These are phyloP conservation scores for Sphagnum magellanicum DNA, from an alignment of 228 moss, liverwort and hornwort genomes.

Conservation along the genomic window DNA sequence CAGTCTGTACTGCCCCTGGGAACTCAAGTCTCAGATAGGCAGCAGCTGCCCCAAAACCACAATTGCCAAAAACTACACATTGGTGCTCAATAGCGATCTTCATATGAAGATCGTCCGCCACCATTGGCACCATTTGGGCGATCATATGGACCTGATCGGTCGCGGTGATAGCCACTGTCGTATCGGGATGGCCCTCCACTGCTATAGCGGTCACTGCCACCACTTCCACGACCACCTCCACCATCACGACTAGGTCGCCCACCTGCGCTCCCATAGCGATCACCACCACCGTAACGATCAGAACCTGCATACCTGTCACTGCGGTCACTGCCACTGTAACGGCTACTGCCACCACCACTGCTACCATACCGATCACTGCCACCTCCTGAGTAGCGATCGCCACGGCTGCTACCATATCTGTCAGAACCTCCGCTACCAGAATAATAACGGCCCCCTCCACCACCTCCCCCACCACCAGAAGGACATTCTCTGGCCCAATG, in stretches of 20 bases:
- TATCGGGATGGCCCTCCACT: conserved; percentile 34
- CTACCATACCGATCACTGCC: neutral
- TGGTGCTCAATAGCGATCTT: conserved; percentile 40
- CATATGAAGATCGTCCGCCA: conserved; percentile 31
- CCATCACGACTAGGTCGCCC: conserved; percentile 40
- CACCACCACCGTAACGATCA: conserved; percentile 34
- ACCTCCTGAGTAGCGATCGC: conserved; percentile 29
- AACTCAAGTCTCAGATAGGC: neutral
- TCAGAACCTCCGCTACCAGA: conserved; percentile 10
- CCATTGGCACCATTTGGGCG: conserved; percentile 26
- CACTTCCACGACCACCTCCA: conserved; percentile 46
- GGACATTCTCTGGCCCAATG: conserved; percentile 62
- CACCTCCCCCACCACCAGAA: conserved; percentile 45
- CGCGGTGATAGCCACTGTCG: conserved; percentile 37
- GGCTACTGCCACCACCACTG: neutral
- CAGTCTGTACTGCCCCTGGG: neutral
- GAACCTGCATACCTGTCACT: conserved; percentile 35
- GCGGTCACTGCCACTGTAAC: conserved; percentile 9
- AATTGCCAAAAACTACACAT: neutral
- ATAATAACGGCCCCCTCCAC: conserved; percentile 30
- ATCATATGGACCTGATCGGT: conserved; percentile 51
- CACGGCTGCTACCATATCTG: conserved; percentile 18
- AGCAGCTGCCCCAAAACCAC: neutral
- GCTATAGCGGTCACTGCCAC: conserved; percentile 47
- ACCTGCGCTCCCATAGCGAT: conserved; percentile 40